Percentiles rank a stretch among this genome's conserved stretches.
phyloP scores from a whole-genome alignment of 768 basidiomycete genomes.

The Auricularia cornea region DNA sequence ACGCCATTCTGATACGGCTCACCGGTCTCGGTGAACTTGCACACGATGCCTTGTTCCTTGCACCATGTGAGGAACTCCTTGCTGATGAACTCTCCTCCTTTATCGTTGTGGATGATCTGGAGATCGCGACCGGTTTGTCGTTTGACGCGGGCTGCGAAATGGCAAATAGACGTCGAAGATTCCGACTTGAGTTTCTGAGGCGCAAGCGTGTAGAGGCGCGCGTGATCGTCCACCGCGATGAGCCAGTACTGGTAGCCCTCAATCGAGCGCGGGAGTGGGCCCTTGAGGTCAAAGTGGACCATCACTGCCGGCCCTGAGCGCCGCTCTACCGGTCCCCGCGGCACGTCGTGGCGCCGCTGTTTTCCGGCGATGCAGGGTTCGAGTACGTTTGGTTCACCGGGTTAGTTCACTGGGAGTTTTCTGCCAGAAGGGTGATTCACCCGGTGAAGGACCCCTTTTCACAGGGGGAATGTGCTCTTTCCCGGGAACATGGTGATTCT shows the following conservation, averaged over 20 bases:
- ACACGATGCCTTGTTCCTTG: neutral
- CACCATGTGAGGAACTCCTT: neutral
- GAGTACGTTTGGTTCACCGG: too few species aligned
- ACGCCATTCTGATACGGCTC: conserved; percentile 21
- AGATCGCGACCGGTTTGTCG: neutral
- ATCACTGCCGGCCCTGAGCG: conserved; percentile 11
- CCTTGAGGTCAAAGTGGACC: conserved; percentile 24
- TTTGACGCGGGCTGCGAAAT: neutral
- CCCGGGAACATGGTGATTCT: too few species aligned
- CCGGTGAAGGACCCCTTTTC: too few species aligned
- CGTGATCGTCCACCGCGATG: neutral
- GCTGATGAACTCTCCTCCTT: neutral
- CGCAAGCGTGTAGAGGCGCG: too few species aligned
- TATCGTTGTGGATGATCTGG: neutral
- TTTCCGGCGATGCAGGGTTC: conserved; percentile 23
- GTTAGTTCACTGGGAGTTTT: too few species aligned
- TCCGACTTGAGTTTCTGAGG: too few species aligned
- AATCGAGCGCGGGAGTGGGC: conserved; percentile 14
- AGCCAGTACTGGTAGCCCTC: neutral
- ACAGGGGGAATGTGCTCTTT: too few species aligned
- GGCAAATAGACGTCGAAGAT: too few species aligned
- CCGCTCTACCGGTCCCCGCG: neutral
- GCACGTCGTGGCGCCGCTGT: conserved; percentile 8
- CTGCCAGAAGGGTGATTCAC: too few species aligned
- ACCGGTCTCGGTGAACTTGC: neutral